phyloP scores from a whole-genome alignment of 192 early-diverging fungal species.

The Bifiguratus adelaidae region DNA sequence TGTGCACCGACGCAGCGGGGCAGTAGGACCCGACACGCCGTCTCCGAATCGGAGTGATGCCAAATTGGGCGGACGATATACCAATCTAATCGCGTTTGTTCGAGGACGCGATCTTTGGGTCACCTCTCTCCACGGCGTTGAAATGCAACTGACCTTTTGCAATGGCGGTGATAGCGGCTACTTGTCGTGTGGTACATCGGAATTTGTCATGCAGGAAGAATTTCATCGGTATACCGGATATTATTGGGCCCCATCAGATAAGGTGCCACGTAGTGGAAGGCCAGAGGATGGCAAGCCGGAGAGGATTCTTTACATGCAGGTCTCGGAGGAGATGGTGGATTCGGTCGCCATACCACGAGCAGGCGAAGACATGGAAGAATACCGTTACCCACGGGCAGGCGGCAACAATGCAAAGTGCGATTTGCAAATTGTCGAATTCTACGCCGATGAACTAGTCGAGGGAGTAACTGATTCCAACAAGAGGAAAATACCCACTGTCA shows the following conservation, averaged over 20 bases:
- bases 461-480: too few species aligned
- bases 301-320: slow-evolving; percentile 46
- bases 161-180: slow-evolving; percentile 20
- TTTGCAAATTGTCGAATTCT: slow-evolving; percentile 44
- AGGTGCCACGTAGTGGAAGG: too few species aligned
- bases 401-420: slow-evolving; percentile 40
- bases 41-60: slow-evolving; percentile 28
- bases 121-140: slow-evolving; percentile 29
- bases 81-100: slow-evolving; percentile 44
- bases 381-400: slow-evolving; percentile 51
- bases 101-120: slow-evolving; percentile 55
- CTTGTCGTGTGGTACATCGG: slow-evolving; percentile 45
- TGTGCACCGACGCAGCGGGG: too few species aligned
- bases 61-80: slow-evolving; percentile 40
- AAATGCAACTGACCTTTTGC: slow-evolving; percentile 48
- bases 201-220: slow-evolving; percentile 72
- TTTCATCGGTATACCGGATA: slow-evolving; percentile 55
- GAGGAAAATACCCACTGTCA: too few species aligned
- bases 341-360: slow-evolving; percentile 26
- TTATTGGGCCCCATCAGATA: slow-evolving; percentile 34
- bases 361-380: slow-evolving; percentile 34
- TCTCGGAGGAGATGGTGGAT: slow-evolving; percentile 46
- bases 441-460: slow-evolving; percentile 10
- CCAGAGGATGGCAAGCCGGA: slow-evolving; percentile 8
- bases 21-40: too few species aligned